Evolutionary conservation across 2,329 filamentous ascomycete species (phyloP).

Genomic region (Truncatella angustata): DNA sequence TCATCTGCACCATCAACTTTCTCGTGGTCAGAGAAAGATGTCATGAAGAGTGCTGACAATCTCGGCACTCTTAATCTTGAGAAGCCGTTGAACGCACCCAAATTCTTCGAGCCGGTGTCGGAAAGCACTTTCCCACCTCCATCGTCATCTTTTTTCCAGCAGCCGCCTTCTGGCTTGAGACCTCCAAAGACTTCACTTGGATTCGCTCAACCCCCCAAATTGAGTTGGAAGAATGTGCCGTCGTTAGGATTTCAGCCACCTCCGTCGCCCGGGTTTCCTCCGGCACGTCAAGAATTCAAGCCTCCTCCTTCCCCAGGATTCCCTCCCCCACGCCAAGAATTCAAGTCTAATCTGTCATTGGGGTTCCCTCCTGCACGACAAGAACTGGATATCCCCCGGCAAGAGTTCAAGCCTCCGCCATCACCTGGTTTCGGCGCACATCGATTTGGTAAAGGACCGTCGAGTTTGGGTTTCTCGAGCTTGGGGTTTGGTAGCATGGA

Average conservation of each 20-base stretch:
- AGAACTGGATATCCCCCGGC: conserved; percentile 19
- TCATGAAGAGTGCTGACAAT: conserved; percentile 37
- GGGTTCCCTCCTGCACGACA: conserved; percentile 13
- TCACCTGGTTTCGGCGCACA: conserved; percentile 44
- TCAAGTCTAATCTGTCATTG: conserved; percentile 4
- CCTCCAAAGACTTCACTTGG: conserved; percentile 6
- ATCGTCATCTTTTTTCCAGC: conserved; percentile 27
- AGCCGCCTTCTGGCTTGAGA: conserved; percentile 20
- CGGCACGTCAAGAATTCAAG: conserved; percentile 13
- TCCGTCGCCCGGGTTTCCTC: conserved; percentile 4
- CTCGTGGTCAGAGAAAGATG: conserved; percentile 54
- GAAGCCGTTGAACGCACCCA: conserved; percentile 32
- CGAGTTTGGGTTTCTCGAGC: conserved; percentile 42
- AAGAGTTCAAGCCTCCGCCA: conserved; percentile 33
- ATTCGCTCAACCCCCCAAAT: neutral
- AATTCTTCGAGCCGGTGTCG: conserved; percentile 31
- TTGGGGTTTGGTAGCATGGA: conserved; percentile 28
- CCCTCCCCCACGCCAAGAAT: conserved; percentile 18
- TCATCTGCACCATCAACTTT: conserved; percentile 66
- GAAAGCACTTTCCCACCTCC: conserved; percentile 21
- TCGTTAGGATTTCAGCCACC: conserved; percentile 6
- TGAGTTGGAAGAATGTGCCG: neutral
- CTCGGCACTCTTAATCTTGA: conserved; percentile 40
- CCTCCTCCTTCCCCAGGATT: conserved; percentile 26
- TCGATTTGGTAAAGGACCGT: conserved; percentile 34